Percentiles rank a stretch among this genome's conserved stretches.
These are phyloP conservation scores for Arabis hirsuta DNA, from an alignment of 345 rosid genomes.

Conservation along the genomic window DNA sequence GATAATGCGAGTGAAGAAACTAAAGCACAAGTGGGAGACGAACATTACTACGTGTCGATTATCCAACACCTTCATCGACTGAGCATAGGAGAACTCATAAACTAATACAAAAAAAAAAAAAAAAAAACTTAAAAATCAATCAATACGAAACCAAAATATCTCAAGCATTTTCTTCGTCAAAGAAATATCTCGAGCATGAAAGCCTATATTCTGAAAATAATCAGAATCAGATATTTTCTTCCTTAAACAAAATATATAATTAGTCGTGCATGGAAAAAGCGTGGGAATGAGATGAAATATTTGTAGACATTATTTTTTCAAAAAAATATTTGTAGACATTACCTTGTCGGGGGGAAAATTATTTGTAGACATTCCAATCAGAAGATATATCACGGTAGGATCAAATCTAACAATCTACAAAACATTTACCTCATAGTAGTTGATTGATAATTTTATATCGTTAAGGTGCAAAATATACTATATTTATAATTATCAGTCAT, in stretches of 20 bases:
- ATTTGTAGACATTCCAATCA: background rate
- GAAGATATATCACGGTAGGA: too few species aligned
- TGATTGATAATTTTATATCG: too few species aligned
- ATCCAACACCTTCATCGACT: constrained; percentile 32
- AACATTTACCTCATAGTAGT: too few species aligned
- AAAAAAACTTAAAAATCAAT: background rate
- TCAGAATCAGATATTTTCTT: background rate
- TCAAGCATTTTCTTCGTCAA: constrained; percentile 5
- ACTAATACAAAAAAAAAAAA: background rate
- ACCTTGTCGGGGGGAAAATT: too few species aligned
- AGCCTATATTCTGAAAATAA: constrained; percentile 10
- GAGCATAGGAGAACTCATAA: constrained; percentile 28
- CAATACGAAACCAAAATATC: constrained; percentile 34
- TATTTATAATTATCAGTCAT: too few species aligned
- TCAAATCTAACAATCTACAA: too few species aligned
- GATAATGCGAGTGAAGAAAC: constrained; percentile 22
- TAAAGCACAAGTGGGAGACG: constrained; percentile 35
- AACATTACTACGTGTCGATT: constrained; percentile 36
- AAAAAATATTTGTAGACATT: background rate
- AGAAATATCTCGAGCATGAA: background rate
- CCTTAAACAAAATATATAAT: background rate
- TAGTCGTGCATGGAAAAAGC: background rate
- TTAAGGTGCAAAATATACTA: too few species aligned
- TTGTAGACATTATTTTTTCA: too few species aligned
- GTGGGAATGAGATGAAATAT: background rate